Evolutionary conservation across 306 rosid species (phyloP).

Genomic region (Dalbergia cochinchinensis): DNA sequence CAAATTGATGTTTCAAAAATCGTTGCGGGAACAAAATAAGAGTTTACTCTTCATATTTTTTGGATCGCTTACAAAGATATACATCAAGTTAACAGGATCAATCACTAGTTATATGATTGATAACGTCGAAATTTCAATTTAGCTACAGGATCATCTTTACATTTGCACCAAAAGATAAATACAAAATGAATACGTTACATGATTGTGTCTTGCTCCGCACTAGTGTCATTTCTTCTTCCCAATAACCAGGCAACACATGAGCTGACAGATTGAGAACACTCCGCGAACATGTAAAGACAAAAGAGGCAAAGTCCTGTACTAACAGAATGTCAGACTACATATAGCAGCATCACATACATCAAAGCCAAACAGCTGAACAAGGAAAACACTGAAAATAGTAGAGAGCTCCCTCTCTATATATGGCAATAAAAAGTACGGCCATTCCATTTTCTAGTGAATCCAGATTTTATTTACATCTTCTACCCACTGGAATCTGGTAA

Average conservation of each 20-base stretch:
- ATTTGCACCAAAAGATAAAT: constrained; percentile 10
- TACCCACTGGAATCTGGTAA: constrained; percentile 9
- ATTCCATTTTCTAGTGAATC: constrained; percentile 20
- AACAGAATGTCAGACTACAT: constrained; percentile 23
- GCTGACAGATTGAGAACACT: constrained; percentile 62
- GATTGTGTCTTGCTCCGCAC: constrained; percentile 56
- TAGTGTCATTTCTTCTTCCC: constrained; percentile 64
- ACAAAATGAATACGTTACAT: constrained; percentile 51
- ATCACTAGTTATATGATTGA: constrained; percentile 22
- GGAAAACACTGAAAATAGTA: constrained; percentile 30
- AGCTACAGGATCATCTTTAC: not conserved
- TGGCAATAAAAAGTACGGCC: not conserved
- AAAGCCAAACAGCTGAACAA: constrained; percentile 28
- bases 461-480: not conserved
- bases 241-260: constrained; percentile 56
- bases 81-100: constrained; percentile 43
- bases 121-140: constrained; percentile 26
- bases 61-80: not conserved
- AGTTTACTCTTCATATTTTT: not conserved
- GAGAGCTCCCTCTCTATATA: not conserved
- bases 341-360: not conserved
- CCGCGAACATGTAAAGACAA: constrained; percentile 78
- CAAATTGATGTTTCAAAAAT: too few species aligned
- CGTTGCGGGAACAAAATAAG: not conserved
- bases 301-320: constrained; percentile 83